phyloP scores from a whole-genome alignment of 768 basidiomycete genomes.

The Hygrocybe punicea region DNA sequence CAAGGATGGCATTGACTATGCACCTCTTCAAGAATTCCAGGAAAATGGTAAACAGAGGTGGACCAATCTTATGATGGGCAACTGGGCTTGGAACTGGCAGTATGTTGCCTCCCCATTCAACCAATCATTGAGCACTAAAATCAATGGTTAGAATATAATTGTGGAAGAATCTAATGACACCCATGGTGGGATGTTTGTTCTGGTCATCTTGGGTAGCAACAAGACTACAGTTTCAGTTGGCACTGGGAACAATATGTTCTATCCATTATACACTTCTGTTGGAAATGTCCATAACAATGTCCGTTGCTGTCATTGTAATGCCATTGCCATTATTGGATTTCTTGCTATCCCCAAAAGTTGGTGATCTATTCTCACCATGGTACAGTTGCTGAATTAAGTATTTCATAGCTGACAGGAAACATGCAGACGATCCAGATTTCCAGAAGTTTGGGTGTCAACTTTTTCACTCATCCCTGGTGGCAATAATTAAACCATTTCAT shows the following conservation, averaged over 20 bases:
- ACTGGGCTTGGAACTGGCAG: slow-evolving; percentile 35
- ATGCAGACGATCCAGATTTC: slow-evolving; percentile 18
- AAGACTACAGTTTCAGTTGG: slow-evolving; percentile 43
- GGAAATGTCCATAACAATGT: slow-evolving; percentile 30
- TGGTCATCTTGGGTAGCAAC: slow-evolving; percentile 36
- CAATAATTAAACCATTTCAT: slow-evolving; percentile 19
- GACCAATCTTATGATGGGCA: slow-evolving; percentile 37
- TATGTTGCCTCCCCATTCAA: slow-evolving; percentile 13
- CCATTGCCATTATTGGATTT: slow-evolving; percentile 30
- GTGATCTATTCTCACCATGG: background rate
- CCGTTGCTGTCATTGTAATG: slow-evolving; percentile 28
- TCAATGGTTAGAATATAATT: slow-evolving; percentile 24
- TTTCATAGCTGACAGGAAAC: background rate
- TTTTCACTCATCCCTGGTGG: slow-evolving; percentile 28
- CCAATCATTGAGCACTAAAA: background rate
- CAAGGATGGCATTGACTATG: slow-evolving; percentile 29
- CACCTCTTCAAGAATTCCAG: slow-evolving; percentile 28
- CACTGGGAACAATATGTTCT: slow-evolving; percentile 38
- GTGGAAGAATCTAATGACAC: slow-evolving; percentile 15
- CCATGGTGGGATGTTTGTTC: slow-evolving; percentile 31
- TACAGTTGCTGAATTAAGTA: background rate
- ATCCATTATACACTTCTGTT: slow-evolving; percentile 33
- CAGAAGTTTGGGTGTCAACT: slow-evolving; percentile 28
- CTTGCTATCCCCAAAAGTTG: slow-evolving; percentile 36
- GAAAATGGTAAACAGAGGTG: slow-evolving; percentile 23